Evolutionary conservation across 192 early-diverging fungal genomes (phyloP).

Genomic region (Radiomyces spectabilis): DNA sequence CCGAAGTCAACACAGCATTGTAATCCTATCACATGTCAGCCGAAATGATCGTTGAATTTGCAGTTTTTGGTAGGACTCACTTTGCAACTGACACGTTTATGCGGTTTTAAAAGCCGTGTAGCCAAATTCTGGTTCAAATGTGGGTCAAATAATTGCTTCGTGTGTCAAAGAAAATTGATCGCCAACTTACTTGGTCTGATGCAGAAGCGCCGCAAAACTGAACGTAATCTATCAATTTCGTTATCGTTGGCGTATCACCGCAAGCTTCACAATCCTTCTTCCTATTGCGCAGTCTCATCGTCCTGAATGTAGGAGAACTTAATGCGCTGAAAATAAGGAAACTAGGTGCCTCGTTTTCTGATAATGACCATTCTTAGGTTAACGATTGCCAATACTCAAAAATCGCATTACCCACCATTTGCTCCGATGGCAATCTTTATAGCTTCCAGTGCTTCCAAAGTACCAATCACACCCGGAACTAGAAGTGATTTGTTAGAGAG

Average conservation of each 20-base stretch:
- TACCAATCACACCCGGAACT: slow-evolving; percentile 92
- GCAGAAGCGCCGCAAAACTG: slow-evolving; percentile 82
- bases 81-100: slow-evolving; percentile 17
- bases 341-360: slow-evolving; percentile 44
- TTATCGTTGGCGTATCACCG: slow-evolving; percentile 76
- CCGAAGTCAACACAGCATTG: slow-evolving; percentile 18
- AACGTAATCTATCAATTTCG: slow-evolving; percentile 82
- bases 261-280: slow-evolving; percentile 78
- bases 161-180: too few relatives aligned
- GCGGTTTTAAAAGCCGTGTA: neutral
- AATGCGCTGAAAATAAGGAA: slow-evolving; percentile 78
- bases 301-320: slow-evolving; percentile 62
- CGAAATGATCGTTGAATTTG: neutral
- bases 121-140: too few relatives aligned
- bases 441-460: slow-evolving; percentile 84
- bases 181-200: too few relatives aligned
- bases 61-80: neutral
- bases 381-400: too few relatives aligned
- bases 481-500: neutral
- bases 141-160: too few relatives aligned
- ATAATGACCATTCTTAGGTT: too few relatives aligned
- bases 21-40: slow-evolving; percentile 25
- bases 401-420: slow-evolving; percentile 18
- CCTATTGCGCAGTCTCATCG: slow-evolving; percentile 67
- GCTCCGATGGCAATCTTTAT: slow-evolving; percentile 72